Conservation (phyloP, 768 basidiomycete genomes). For the Pisolithus sp. region DNA sequence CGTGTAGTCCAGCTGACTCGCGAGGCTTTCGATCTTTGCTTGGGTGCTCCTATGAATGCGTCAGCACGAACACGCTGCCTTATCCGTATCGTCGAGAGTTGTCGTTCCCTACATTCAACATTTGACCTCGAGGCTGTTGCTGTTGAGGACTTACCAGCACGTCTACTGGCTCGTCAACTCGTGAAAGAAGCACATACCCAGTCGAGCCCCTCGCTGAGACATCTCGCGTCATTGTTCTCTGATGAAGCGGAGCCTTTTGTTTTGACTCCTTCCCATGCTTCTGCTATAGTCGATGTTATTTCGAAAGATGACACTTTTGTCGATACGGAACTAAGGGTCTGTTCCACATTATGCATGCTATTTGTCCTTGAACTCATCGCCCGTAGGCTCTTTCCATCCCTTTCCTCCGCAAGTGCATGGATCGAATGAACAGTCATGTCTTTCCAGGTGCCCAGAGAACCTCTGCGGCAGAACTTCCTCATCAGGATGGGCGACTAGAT, state of each 20-base stretch:
- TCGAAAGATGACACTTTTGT: slow-evolving; percentile 31
- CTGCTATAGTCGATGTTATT: slow-evolving; percentile 34
- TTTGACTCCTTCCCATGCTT: slow-evolving; percentile 26
- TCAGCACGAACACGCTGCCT: slow-evolving; percentile 34
- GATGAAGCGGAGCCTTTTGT: slow-evolving; percentile 19
- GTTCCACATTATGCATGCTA: slow-evolving; percentile 9
- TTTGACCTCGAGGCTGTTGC: not conserved
- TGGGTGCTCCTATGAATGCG: slow-evolving; percentile 30
- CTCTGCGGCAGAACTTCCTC: slow-evolving; percentile 8
- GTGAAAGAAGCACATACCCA: slow-evolving; percentile 32
- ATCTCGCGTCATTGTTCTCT: slow-evolving; percentile 18
- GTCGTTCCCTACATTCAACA: slow-evolving; percentile 13
- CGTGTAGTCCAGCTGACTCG: slow-evolving; percentile 34
- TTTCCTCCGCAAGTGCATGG: slow-evolving; percentile 29
- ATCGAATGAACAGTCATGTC: slow-evolving; percentile 20
- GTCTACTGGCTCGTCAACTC: slow-evolving; percentile 40
- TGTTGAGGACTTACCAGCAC: slow-evolving; percentile 29
- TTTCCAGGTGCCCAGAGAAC: slow-evolving; percentile 17
- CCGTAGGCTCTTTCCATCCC: slow-evolving; percentile 15
- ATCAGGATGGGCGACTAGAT: slow-evolving; percentile 9
- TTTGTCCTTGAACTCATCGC: slow-evolving; percentile 4
- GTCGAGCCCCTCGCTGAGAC: slow-evolving; percentile 10
- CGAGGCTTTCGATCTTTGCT: slow-evolving; percentile 37
- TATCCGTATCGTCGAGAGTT: slow-evolving; percentile 32
- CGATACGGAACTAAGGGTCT: slow-evolving; percentile 29